These are phyloP conservation scores for Aureobasidium sp. DNA, from an alignment of 2,329 filamentous ascomycete genomes.

Conservation along the genomic window DNA sequence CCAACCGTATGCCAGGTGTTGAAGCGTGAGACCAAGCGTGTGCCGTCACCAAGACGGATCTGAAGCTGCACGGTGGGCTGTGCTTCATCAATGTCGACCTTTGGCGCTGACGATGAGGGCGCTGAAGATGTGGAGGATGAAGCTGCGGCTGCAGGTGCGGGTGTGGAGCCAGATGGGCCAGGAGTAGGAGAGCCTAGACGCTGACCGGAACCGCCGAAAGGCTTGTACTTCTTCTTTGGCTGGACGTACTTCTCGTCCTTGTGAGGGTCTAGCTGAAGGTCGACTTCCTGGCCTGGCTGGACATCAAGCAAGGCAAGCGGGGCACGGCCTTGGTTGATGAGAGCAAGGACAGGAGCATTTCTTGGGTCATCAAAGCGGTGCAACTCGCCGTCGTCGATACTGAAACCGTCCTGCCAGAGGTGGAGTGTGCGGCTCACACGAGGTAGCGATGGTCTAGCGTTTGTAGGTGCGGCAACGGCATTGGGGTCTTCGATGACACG, in stretches of 20 bases:
- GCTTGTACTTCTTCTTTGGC: constrained; percentile 67
- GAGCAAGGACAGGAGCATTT: constrained; percentile 61
- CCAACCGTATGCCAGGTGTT: constrained; percentile 71
- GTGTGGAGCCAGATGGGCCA: constrained; percentile 39
- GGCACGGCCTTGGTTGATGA: constrained; percentile 70
- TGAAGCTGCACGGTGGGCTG: constrained; percentile 63
- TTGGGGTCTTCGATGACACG: constrained; percentile 57
- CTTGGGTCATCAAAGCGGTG: constrained; percentile 70
- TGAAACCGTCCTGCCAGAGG: constrained; percentile 78
- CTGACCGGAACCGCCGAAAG: constrained; percentile 64
- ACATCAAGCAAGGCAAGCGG: constrained; percentile 74
- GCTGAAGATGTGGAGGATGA: constrained; percentile 25
- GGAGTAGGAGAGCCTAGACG: constrained; percentile 72
- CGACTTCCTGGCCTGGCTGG: constrained; percentile 63
- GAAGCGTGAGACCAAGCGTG: constrained; percentile 69
- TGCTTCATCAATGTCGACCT: constrained; percentile 52
- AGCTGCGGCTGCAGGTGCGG: constrained; percentile 23
- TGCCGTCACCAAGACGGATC: constrained; percentile 71
- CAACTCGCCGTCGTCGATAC: constrained; percentile 71
- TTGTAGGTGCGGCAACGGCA: constrained; percentile 31
- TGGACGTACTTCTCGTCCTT: constrained; percentile 65
- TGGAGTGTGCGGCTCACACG: constrained; percentile 63
- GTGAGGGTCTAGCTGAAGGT: constrained; percentile 67
- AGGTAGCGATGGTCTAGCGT: constrained; percentile 17
- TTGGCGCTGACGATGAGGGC: constrained; percentile 29